phyloP scores from a whole-genome alignment of 805 yeast genomes.

The Brettanomyces nanus region DNA sequence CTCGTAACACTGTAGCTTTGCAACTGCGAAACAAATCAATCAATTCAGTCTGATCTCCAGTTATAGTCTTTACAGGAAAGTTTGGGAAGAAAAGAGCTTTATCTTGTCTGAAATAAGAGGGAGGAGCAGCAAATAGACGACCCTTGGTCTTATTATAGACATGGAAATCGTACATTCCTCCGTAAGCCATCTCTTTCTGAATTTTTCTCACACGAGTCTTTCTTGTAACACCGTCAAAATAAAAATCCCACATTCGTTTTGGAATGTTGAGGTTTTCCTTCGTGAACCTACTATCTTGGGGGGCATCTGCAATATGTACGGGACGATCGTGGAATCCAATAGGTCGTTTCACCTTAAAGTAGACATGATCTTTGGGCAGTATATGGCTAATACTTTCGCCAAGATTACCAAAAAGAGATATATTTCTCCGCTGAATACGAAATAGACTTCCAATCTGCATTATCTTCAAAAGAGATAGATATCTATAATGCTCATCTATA shows the following conservation, averaged over 20 bases:
- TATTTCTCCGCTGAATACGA: slow-evolving; percentile 15
- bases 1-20: slow-evolving; percentile 55
- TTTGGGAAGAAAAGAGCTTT: slow-evolving; percentile 80
- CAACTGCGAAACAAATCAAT: slow-evolving; percentile 33
- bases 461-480: too few species aligned
- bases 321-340: slow-evolving; percentile 26
- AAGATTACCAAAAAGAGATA: slow-evolving; percentile 25
- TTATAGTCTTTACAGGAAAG: slow-evolving; percentile 48
- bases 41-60: slow-evolving; percentile 25
- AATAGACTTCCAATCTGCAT: too few species aligned
- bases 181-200: slow-evolving; percentile 55
- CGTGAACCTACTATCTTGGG: slow-evolving; percentile 18
- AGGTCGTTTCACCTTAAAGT: slow-evolving; percentile 25
- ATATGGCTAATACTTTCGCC: slow-evolving; percentile 24
- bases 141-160: slow-evolving; percentile 70
- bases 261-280: slow-evolving; percentile 23
- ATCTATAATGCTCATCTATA: too few species aligned
- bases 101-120: slow-evolving; percentile 65
- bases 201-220: slow-evolving; percentile 28
- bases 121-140: slow-evolving; percentile 75
- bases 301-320: slow-evolving; percentile 10
- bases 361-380: slow-evolving; percentile 27
- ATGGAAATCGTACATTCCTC: slow-evolving; percentile 60
- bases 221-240: slow-evolving; percentile 29
- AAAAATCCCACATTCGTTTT: slow-evolving; percentile 26